A percentile compares a stretch with the other conserved stretches of the same genome.
Conservation (phyloP, 1,139 yeast species). For the Yamadazyma triangularis region DNA sequence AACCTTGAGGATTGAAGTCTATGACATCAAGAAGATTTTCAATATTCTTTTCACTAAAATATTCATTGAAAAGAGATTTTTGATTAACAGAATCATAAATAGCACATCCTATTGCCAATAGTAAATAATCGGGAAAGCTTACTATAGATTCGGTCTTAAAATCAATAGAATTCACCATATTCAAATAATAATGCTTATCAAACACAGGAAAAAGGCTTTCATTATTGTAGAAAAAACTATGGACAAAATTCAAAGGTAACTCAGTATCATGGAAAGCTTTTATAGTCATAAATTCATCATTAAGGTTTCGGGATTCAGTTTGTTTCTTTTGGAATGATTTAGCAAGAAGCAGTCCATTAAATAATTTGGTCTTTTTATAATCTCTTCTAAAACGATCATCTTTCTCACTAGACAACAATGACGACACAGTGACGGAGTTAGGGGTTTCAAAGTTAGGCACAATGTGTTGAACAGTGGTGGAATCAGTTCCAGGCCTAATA, state of each 20-base stretch:
- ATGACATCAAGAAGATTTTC: constrained; percentile 33
- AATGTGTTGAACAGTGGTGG: not conserved
- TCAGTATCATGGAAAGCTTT: constrained; percentile 25
- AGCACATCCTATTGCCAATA: constrained; percentile 38
- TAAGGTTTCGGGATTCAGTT: no score
- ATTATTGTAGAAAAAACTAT: constrained; percentile 35
- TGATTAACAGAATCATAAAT: constrained; percentile 27
- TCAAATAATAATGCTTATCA: constrained; percentile 17
- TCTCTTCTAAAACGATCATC: not conserved
- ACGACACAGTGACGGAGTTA: no score
- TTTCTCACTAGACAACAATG: not conserved
- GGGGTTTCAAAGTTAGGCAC: no score
- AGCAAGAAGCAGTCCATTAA: no score
- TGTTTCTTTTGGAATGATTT: no score
- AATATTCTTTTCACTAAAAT: constrained; percentile 29
- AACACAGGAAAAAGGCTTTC: constrained; percentile 35
- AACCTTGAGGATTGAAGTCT: constrained; percentile 17
- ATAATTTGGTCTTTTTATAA: no score
- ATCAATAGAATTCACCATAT: constrained; percentile 20
- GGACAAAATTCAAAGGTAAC: constrained; percentile 28
- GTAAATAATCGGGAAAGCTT: constrained; percentile 32
- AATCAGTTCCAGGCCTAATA: not conserved
- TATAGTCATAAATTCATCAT: constrained; percentile 34
- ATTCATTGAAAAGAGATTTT: constrained; percentile 18
- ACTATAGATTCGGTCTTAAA: constrained; percentile 35